Percentiles rank a stretch among this genome's conserved stretches.
Evolutionary conservation across 441 rosid genomes (phyloP).

Genomic region (Populus tomentosa): DNA sequence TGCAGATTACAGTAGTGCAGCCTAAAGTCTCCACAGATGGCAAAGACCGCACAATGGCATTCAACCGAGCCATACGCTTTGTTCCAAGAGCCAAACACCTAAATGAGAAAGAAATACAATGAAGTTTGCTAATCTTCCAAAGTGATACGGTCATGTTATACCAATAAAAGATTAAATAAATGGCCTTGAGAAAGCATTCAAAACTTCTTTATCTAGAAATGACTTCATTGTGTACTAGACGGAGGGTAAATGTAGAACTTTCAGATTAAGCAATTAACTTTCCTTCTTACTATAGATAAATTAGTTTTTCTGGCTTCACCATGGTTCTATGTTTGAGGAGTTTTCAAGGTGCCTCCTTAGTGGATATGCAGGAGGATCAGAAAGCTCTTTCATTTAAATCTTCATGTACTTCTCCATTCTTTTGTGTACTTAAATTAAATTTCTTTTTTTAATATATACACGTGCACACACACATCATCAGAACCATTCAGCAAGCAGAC

Average conservation of each 20-base stretch:
- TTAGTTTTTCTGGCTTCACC: not conserved
- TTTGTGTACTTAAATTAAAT: too few species aligned
- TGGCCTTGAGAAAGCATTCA: not conserved
- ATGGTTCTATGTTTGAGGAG: not conserved
- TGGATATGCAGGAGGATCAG: not conserved
- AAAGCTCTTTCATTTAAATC: not conserved
- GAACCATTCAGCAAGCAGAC: not conserved
- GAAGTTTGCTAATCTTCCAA: constrained; percentile 1
- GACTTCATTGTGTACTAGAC: not conserved
- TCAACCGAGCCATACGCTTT: constrained; percentile 98
- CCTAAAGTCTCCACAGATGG: constrained; percentile 99
- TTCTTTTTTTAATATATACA: too few species aligned
- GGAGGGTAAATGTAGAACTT: not conserved
- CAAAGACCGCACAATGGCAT: constrained; percentile 96
- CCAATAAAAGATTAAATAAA: too few species aligned
- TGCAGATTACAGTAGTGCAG: constrained; percentile 98
- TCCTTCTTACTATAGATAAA: not conserved
- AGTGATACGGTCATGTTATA: not conserved
- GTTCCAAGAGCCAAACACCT: constrained; percentile 99
- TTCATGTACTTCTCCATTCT: not conserved
- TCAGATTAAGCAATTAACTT: too few species aligned
- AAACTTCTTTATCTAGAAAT: not conserved
- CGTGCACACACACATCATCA: not conserved
- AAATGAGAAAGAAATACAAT: constrained; percentile 12
- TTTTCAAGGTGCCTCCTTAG: not conserved